Base-by-base conservation (phyloP, 176 grass and related monocot species). In the Bromus sterilis region DNA sequence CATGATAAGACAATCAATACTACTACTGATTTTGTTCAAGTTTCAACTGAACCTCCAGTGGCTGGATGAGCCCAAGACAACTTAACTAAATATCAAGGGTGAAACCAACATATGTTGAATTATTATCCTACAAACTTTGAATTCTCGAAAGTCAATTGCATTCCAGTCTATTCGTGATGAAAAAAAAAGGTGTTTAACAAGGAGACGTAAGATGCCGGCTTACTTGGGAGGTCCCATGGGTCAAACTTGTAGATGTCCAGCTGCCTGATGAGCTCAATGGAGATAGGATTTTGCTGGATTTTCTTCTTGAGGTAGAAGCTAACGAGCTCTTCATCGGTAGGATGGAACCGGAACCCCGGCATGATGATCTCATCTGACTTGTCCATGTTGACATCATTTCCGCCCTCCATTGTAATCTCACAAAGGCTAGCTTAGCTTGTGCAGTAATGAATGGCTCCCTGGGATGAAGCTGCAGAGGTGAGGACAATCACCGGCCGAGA, bases 201-300 rank as follows among this genome's bases (percentile, higher is more conserved):
- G 36, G 39, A 76, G 11, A 70, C 21, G 30, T 16, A 66, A 5
- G 18, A 26, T n/a, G 59, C 21, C 9, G 71, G 3, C 92, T 94
- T 94, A 94, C 92, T 89, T 89, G 92, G 92, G 51, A 94, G 89
- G 82, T 94, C 92, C 92, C 92, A 94, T 59, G 92, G 92, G 78
- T 94, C 86, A 76, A 79, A 89, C 43, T 91, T 94, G 89, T 91
- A 94, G 80, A 91, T 94, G 41, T 94, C 92, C 42, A 94, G 84
- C 71, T 87, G 86, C 67, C 86, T 87, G 74, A 94, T 94, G 25
- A 94, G 89, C 84, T 94, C 92, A 82, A 94, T 87, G 75, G 86
- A 77, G 64, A 91, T 90, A 60, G 86, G 83, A 69, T 81, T 91
- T 56, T 94, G 92, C 86, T 87, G 89, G 55, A 94, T 81, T 70